Evolutionary conservation across 2,329 filamentous ascomycete genomes (phyloP).

Genomic region (Acarospora socialis): DNA sequence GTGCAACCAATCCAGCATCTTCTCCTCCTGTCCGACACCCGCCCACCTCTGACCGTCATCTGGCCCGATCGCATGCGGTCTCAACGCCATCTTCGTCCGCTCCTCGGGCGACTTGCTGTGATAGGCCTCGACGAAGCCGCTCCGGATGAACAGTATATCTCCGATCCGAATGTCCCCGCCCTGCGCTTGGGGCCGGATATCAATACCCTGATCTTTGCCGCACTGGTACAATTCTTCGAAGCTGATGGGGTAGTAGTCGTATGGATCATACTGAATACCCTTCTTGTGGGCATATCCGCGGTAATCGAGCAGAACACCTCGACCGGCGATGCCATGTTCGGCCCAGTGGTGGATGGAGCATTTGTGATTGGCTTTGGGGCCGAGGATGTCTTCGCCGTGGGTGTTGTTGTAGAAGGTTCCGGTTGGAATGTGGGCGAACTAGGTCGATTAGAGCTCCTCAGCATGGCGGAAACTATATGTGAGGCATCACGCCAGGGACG

Average conservation of each 20-base stretch:
- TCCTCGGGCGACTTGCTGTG: conserved; percentile 24
- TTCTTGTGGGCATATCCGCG: conserved; percentile 28
- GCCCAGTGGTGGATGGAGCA: conserved; percentile 14
- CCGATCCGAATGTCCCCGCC: conserved; percentile 36
- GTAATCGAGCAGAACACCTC: conserved; percentile 14
- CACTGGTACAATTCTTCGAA: conserved; percentile 37
- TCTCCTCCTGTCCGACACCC: conserved; percentile 31
- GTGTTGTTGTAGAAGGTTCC: conserved; percentile 14
- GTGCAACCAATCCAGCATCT: conserved; percentile 45
- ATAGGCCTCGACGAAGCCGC: conserved; percentile 41
- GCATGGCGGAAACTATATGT: too few species aligned
- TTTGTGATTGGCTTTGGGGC: conserved; percentile 9
- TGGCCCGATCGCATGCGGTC: conserved; percentile 13
- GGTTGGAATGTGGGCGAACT: conserved; percentile 10
- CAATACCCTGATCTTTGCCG: conserved; percentile 40
- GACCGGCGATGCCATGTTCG: conserved; percentile 11
- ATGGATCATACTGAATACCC: conserved; percentile 29
- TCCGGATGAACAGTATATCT: conserved; percentile 45
- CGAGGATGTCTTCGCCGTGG: conserved; percentile 11
- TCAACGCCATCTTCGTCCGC: conserved; percentile 9
- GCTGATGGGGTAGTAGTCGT: conserved; percentile 35
- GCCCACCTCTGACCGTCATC: conserved; percentile 28
- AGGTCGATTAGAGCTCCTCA: neutral
- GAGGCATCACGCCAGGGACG: too few species aligned
- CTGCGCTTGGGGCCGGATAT: conserved; percentile 35